phyloP scores from a whole-genome alignment of 1,284 basidiomycete species.

The Sanghuangporus weigelae region DNA sequence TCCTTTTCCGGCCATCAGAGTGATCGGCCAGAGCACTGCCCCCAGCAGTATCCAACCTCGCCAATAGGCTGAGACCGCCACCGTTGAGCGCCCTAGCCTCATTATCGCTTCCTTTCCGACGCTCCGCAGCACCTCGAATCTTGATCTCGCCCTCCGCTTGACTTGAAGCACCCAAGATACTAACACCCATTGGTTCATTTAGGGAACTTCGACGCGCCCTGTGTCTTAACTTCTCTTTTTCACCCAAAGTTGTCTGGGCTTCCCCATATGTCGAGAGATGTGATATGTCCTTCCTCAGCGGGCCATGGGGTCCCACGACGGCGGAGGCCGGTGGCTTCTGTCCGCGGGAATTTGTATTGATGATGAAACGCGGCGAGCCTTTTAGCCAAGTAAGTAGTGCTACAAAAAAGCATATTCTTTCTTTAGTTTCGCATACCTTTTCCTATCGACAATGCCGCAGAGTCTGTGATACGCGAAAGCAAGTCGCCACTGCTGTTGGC shows the following conservation, averaged over 20 bases:
- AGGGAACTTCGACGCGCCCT: neutral
- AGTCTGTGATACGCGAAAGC: neutral
- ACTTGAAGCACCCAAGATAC: neutral
- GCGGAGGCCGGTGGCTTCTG: neutral
- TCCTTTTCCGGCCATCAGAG: slow-evolving; percentile 5
- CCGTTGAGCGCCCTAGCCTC: neutral
- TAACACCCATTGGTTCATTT: neutral
- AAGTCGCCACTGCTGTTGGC: neutral
- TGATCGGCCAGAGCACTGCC: neutral
- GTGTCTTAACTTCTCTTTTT: neutral
- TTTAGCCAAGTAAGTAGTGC: neutral
- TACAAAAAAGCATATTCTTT: no score
- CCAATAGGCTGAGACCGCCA: slow-evolving; percentile 5
- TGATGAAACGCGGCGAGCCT: neutral
- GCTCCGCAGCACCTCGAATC: slow-evolving; percentile 15
- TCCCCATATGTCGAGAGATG: neutral
- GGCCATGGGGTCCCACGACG: neutral
- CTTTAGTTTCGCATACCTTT: neutral
- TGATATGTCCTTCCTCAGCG: neutral
- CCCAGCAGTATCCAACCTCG: neutral
- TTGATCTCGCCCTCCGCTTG: slow-evolving; percentile 3
- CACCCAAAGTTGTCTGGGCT: neutral
- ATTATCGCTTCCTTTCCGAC: neutral
- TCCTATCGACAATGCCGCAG: neutral
- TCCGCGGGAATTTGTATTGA: neutral